These are phyloP conservation scores for Furcasterigmium sp. DNA, from an alignment of 2,329 filamentous ascomycete genomes.

Conservation along the genomic window DNA sequence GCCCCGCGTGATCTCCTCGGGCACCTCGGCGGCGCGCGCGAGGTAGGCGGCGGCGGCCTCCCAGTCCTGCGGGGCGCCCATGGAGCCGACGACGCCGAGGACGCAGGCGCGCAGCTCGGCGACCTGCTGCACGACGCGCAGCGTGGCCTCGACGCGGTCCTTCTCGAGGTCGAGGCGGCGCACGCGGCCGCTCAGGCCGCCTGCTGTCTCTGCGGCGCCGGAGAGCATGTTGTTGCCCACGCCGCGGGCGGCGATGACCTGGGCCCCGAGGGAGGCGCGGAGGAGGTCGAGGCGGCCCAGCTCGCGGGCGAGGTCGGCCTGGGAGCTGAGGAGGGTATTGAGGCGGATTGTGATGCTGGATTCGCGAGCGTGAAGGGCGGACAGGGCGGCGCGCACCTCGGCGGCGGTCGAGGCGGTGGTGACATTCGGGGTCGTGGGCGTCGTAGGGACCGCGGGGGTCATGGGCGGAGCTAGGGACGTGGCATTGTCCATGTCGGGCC, in stretches of 20 bases:
- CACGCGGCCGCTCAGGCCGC: slow-evolving; percentile 79
- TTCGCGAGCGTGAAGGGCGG: slow-evolving; percentile 71
- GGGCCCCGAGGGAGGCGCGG: slow-evolving; percentile 80
- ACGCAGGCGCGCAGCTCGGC: slow-evolving; percentile 96
- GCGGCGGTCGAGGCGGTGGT: slow-evolving; percentile 68
- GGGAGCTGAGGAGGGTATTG: slow-evolving; percentile 71
- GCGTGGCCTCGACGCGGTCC: slow-evolving; percentile 80
- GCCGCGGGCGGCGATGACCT: slow-evolving; percentile 75
- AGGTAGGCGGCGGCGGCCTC: slow-evolving; percentile 92
- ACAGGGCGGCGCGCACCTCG: slow-evolving; percentile 74
- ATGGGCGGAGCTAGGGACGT: slow-evolving; percentile 7
- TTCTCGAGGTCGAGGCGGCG: slow-evolving; percentile 88
- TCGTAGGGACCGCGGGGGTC: slow-evolving; percentile 4
- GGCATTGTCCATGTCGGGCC: slow-evolving; percentile 23
- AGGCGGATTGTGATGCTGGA: slow-evolving; percentile 68
- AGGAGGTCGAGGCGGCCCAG: slow-evolving; percentile 83
- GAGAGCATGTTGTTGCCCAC: slow-evolving; percentile 91
- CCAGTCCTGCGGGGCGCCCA: slow-evolving; percentile 98
- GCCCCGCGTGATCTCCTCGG: slow-evolving; percentile 72
- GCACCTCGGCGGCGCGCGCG: slow-evolving; percentile 74
- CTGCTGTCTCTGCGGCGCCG: slow-evolving; percentile 77
- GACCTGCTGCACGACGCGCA: slow-evolving; percentile 91
- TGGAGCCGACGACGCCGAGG: slow-evolving; percentile 87
- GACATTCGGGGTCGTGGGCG: slow-evolving; percentile 32
- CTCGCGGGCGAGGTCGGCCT: slow-evolving; percentile 82